Conservation (phyloP, 139 green algal species). For the Pleodorina starrii region DNA sequence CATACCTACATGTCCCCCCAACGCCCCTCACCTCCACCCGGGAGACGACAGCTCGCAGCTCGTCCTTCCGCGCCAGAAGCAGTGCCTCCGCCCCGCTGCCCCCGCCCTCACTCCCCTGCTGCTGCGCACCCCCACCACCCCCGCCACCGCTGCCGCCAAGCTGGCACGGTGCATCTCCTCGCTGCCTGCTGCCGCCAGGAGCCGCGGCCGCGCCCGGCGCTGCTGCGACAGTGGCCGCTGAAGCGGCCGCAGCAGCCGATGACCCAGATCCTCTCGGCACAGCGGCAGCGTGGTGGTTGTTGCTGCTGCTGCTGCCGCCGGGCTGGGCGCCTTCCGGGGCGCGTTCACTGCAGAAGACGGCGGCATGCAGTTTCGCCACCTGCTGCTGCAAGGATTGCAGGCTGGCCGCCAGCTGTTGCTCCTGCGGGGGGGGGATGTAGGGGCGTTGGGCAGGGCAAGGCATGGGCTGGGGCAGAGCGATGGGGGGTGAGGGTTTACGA, state of each 20-base stretch:
- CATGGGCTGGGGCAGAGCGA: too few species aligned
- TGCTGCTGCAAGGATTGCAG: slow-evolving; percentile 6
- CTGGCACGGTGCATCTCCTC: too few species aligned
- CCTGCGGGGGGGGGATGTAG: neutral
- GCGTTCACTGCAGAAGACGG: neutral
- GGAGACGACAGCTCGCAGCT: neutral
- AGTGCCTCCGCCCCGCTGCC: neutral
- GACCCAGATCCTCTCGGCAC: too few species aligned
- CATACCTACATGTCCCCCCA: neutral
- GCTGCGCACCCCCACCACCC: neutral
- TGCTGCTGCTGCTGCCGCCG: neutral
- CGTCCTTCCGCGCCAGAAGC: neutral
- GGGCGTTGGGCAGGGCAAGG: neutral
- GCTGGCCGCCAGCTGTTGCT: neutral
- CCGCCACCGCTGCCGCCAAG: neutral
- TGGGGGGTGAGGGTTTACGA: neutral
- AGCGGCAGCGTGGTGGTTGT: too few species aligned
- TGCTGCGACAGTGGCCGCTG: neutral
- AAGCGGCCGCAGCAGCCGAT: too few species aligned
- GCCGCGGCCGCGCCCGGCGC: too few species aligned
- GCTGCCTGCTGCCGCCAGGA: too few species aligned
- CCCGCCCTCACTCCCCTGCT: neutral
- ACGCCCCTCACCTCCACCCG: slow-evolving; percentile 1
- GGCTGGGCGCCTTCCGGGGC: too few species aligned
- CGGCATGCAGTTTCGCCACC: neutral